Evolutionary conservation across 2,329 filamentous ascomycete species (phyloP).

Genomic region (Penicillium corylophilum): DNA sequence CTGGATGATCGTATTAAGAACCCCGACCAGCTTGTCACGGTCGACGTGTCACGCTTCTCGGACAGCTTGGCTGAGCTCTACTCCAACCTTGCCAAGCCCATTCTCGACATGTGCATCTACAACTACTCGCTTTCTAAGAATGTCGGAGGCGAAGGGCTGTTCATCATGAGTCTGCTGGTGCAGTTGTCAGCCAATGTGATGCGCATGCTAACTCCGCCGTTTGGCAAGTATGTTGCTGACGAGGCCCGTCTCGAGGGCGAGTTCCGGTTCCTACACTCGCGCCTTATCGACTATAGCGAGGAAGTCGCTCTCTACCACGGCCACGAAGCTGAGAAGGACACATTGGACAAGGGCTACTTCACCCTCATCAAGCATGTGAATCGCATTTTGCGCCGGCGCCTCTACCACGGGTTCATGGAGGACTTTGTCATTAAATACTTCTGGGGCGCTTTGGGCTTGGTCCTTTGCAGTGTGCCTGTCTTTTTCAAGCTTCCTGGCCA

Average conservation of each 20-base stretch:
- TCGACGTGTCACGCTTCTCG: conserved; percentile 94
- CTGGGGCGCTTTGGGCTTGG: conserved; percentile 88
- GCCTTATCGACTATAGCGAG: conserved; percentile 93
- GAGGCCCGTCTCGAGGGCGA: conserved; percentile 93
- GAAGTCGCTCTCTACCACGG: conserved; percentile 91
- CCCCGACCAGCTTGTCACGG: conserved; percentile 93
- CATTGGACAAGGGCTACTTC: conserved; percentile 96
- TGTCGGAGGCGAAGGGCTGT: conserved; percentile 92
- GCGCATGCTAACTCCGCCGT: conserved; percentile 90
- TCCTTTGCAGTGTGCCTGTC: conserved; percentile 91
- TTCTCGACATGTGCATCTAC: conserved; percentile 95
- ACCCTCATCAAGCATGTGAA: conserved; percentile 99
- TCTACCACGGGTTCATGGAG: conserved; percentile 99
- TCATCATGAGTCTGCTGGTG: conserved; percentile 92
- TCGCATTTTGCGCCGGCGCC: conserved; percentile 80
- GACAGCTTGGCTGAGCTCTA: conserved; percentile 94
- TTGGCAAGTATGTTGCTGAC: conserved; percentile 96
- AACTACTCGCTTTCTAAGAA: conserved; percentile 90
- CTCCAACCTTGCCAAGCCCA: conserved; percentile 91
- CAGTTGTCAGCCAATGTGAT: conserved; percentile 91
- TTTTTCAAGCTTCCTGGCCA: conserved; percentile 88
- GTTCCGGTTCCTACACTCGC: conserved; percentile 91
- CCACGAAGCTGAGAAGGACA: conserved; percentile 93
- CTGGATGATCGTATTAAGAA: conserved; percentile 98
- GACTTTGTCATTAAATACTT: conserved; percentile 99